Evolutionary conservation across 306 rosid genomes (phyloP), one percentile per base, ranked within the genome.

Genomic region (Hylodesmum podocarpum): DNA sequence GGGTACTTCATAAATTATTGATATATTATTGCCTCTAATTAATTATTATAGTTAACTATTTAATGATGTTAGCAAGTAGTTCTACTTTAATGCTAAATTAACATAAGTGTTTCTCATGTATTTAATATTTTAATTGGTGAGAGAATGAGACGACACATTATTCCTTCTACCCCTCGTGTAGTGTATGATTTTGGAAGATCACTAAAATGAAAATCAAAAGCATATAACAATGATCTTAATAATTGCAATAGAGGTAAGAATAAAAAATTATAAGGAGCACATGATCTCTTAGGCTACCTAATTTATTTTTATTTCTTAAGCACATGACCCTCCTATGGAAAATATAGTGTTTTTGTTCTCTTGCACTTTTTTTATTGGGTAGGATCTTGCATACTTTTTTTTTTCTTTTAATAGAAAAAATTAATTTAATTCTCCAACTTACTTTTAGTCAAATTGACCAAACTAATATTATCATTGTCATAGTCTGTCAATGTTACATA

Each of bases 301-400:
- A 10, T 33, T 33, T 61, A 37, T 62, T 37, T 76, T 50, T n/a
- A 39, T 49, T 70, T 41, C 36, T 2, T 3, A 63, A 82, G 78
- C 85, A 82, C 85, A 70, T 54, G 82, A 82, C 43, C 22, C 73
- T 63, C 78, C 28, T 21, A 4, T n/a, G 19, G 19, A 51, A 76
- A 70, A 81, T 75, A 81, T 73, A 28, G n/a, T 22, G 69, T 5
- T 18, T 70, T 76, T 76, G 70, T 62, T 74, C 70, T 65, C 18
- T 62, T 70, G 63, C 65, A 59, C 33, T 62, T 3, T 31, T 14
- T 34, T 36, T 3, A 1, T 11, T 1, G 16, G n/a, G 9, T 34
- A 63, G n/a, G 47, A 63, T 18, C 46, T 34, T 61, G 67, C 21
- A n/a, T 1, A 3, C 8, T n/a, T n/a, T 51, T 0, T 34, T 4